Percentiles rank a stretch among this genome's conserved stretches.
Conservation (phyloP, 176 grass and related monocot species). For the Zea mays region DNA sequence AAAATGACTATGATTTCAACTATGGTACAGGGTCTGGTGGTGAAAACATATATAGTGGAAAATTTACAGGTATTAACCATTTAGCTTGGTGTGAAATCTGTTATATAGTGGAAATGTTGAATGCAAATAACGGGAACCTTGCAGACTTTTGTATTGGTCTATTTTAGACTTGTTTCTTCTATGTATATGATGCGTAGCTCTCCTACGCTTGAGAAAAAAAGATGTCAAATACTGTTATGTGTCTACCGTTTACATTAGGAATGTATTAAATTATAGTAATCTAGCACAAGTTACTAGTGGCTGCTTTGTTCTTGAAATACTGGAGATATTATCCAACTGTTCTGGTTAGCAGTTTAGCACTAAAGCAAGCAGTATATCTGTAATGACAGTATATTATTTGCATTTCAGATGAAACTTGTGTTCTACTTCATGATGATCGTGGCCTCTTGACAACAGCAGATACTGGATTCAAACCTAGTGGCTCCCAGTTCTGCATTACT, state of each 20-base stretch:
- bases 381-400: constrained; percentile 41
- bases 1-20: constrained; percentile 30
- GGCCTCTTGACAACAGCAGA: constrained; percentile 92
- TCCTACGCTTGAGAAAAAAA: too few relatives aligned
- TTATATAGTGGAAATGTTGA: constrained; percentile 6
- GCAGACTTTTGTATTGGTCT: too few relatives aligned
- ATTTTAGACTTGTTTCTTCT: too few relatives aligned
- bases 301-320: constrained; percentile 20
- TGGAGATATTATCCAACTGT: background rate
- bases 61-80: constrained; percentile 77
- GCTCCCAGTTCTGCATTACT: constrained; percentile 98
- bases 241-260: background rate
- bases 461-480: constrained; percentile 68
- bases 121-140: background rate
- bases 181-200: too few relatives aligned
- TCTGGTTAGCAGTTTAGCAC: background rate
- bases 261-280: background rate
- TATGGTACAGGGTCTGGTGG: constrained; percentile 58
- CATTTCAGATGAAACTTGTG: constrained; percentile 90
- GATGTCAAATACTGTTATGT: background rate
- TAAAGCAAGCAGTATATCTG: constrained; percentile 4
- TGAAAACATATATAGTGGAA: constrained; percentile 70
- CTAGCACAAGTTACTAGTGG: background rate
- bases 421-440: constrained; percentile 65
- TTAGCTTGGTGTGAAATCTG: constrained; percentile 15